Percentiles rank a stretch among this genome's conserved stretches.
Conservation (phyloP, 371 early-diverging fungal genomes). For the Furculomyces boomerangus region DNA sequence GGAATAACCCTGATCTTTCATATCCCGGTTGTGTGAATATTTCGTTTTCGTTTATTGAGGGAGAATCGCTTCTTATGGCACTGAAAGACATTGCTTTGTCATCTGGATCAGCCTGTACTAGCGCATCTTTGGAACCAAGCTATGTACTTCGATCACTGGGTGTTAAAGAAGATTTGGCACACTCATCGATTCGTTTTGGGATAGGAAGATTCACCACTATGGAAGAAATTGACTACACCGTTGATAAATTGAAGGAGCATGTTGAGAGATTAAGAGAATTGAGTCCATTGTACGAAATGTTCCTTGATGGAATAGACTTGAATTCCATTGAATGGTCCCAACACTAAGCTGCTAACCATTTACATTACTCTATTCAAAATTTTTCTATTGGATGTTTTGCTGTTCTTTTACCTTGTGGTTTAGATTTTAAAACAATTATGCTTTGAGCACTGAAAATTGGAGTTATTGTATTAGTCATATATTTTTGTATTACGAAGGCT, state of each 20-base stretch:
- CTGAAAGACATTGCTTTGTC: conserved; percentile 96
- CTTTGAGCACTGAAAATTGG: no score
- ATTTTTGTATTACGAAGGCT: no score
- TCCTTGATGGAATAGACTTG: conserved; percentile 84
- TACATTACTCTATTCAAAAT: no score
- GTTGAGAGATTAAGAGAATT: conserved; percentile 91
- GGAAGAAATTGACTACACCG: conserved; percentile 86
- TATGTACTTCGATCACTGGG: conserved; percentile 98
- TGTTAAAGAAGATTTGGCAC: conserved; percentile 97
- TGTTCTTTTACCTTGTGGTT: no score
- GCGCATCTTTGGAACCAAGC: conserved; percentile 96
- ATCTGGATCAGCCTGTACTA: conserved; percentile 98
- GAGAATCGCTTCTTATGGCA: conserved; percentile 98
- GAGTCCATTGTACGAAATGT: conserved; percentile 99
- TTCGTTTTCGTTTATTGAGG: conserved; percentile 99
- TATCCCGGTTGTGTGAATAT: conserved; percentile 97
- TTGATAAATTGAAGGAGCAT: conserved; percentile 67
- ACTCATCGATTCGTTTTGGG: conserved; percentile 96
- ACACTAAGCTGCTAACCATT: no score
- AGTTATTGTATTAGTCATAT: no score
- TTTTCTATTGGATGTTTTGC: no score
- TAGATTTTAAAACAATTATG: no score
- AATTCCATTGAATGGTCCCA: conserved; percentile 85
- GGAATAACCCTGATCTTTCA: conserved; percentile 45
- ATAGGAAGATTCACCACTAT: conserved; percentile 98